A percentile compares a stretch with the other conserved stretches of the same genome.
Evolutionary conservation across 345 rosid genomes (phyloP).

Genomic region (Syzygium oleosum): DNA sequence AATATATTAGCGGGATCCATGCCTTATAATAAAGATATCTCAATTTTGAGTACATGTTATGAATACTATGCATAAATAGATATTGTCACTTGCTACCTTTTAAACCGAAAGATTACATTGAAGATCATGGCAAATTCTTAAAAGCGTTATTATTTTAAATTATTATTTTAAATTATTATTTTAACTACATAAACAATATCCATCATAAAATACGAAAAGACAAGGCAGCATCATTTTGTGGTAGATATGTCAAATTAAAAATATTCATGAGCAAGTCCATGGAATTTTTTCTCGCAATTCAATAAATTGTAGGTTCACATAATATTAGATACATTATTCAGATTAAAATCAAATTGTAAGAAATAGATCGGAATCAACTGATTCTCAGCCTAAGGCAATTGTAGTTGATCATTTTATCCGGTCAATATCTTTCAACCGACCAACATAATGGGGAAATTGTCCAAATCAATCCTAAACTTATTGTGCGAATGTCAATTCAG

Average conservation of each 20-base stretch:
- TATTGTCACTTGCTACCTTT: too few relatives aligned
- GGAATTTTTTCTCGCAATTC: background rate
- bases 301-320: background rate
- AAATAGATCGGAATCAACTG: background rate
- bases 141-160: too few relatives aligned
- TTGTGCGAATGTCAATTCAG: accelerated
- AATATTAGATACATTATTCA: background rate
- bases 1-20: too few relatives aligned
- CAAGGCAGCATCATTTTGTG: background rate
- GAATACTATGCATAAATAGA: too few relatives aligned
- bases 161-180: too few relatives aligned
- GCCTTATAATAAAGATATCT: too few relatives aligned
- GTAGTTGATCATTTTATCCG: background rate
- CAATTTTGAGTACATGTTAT: too few relatives aligned
- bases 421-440: background rate
- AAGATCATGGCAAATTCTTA: too few relatives aligned
- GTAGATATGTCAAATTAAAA: too few relatives aligned
- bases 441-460: background rate
- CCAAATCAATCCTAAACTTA: background rate
- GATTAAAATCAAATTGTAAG: background rate
- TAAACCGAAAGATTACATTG: too few relatives aligned
- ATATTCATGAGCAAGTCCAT: too few relatives aligned
- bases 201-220: background rate
- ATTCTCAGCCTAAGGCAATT: background rate
- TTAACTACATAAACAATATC: background rate